Conservation (phyloP, 495 filamentous ascomycete genomes). For the Talaromyces liani region DNA sequence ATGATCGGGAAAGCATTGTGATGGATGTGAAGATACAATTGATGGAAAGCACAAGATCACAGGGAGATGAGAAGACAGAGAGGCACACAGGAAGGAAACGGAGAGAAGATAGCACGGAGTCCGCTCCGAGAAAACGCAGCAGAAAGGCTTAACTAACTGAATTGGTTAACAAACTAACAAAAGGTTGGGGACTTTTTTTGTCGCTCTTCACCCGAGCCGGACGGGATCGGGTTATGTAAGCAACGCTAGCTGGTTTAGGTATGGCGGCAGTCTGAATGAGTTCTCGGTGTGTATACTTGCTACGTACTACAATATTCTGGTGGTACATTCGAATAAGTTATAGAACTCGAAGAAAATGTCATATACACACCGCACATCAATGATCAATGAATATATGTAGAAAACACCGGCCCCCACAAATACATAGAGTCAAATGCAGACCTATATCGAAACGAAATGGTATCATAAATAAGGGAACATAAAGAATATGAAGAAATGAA, state of each 20-base stretch:
- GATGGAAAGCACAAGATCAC: not conserved
- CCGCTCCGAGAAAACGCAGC: not conserved
- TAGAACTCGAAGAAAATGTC: not conserved
- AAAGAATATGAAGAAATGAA: not conserved
- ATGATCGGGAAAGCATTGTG: conserved; percentile 37
- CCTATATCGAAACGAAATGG: conserved; percentile 8
- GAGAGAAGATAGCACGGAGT: not conserved
- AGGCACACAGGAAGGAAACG: not conserved
- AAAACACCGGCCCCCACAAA: not conserved
- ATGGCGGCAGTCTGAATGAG: not conserved
- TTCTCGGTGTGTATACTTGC: not conserved
- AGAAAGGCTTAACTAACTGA: not conserved
- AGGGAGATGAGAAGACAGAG: not conserved
- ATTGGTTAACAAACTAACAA: no score
- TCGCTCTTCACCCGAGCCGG: not conserved
- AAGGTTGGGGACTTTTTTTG: conserved; percentile 1
- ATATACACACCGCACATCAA: not conserved
- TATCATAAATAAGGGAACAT: conserved; percentile 6
- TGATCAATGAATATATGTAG: not conserved
- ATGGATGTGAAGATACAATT: not conserved
- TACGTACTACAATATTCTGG: not conserved
- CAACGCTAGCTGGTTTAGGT: not conserved
- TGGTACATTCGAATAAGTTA: no score
- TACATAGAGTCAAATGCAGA: not conserved
- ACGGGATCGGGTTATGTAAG: conserved; percentile 1